A percentile compares a stretch with the other conserved stretches of the same genome.
Conservation (phyloP, 1,284 basidiomycete species). For the Leccinum subrobustum region DNA sequence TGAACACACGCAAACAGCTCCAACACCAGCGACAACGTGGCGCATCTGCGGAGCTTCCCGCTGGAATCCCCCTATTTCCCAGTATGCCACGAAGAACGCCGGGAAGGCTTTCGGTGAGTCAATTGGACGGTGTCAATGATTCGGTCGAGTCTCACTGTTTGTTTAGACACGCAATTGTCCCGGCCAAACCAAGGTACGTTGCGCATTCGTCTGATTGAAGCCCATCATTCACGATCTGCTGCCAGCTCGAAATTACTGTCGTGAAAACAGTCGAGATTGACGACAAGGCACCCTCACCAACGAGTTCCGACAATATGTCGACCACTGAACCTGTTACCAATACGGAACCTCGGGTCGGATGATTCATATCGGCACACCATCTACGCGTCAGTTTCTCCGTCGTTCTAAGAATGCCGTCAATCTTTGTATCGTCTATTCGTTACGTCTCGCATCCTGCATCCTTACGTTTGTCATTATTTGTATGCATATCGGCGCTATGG, state of each 20-base stretch:
- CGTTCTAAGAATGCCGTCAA: neutral
- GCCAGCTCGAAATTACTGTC: slow-evolving; percentile 30
- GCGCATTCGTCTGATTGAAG: neutral
- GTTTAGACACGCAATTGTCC: slow-evolving; percentile 10
- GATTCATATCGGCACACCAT: neutral
- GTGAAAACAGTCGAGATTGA: slow-evolving; percentile 31
- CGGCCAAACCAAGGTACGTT: slow-evolving; percentile 19
- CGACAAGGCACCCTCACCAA: neutral
- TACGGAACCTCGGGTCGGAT: neutral
- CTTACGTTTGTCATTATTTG: neutral
- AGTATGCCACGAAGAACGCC: slow-evolving; percentile 13
- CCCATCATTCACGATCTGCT: neutral
- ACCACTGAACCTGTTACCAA: neutral
- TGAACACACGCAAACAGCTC: slow-evolving; percentile 32
- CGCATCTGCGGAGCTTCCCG: slow-evolving; percentile 32
- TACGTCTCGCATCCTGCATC: neutral
- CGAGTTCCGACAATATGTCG: neutral
- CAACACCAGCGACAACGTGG: slow-evolving; percentile 29
- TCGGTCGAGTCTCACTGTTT: neutral
- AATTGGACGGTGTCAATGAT: neutral
- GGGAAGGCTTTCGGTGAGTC: slow-evolving; percentile 16
- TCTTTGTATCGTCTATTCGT: neutral
- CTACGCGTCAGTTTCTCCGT: neutral
- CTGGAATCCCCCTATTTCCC: slow-evolving; percentile 30
- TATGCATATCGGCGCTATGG: neutral